Base-by-base conservation (phyloP, 352 stramenopile species). In the Phytophthora brassicae region DNA sequence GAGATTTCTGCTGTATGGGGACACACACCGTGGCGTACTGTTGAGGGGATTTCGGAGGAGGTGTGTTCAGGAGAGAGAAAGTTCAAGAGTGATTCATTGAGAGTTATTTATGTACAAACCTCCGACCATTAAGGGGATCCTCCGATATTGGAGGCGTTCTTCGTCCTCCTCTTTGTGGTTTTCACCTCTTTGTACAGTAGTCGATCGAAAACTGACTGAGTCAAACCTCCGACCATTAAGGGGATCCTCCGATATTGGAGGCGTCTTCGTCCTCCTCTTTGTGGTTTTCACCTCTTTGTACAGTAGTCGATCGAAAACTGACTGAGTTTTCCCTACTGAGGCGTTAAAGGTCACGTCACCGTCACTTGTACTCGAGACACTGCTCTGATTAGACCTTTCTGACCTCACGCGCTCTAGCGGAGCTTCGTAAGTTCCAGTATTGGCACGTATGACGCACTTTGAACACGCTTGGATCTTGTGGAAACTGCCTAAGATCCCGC, bases 381-480 rank as follows among this genome's bases (percentile, higher is more conserved):
- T 68, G 29, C 64, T 60, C 29, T 65, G 51, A 24, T 64, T 36
- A 14, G 51, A 64, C n/a, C 50, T 43, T 36, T 64, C 41, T 17
- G 59, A 72, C 28, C 58, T 45, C 31, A 56, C 52, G 38, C 59
- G 64, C 17, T 68, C 50, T 4, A 29, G 52, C 38, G 59, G 64
- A 24, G 47, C 31, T 5, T 68, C 64, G 35, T 61, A 68, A 22
- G 52, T 38, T 7, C 67, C 59, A 0, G 62, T 68, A 47, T 80
- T 78, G 19, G 74, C 74, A 8, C 52, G 55, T 17, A 70, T 66
- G 47, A 83, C 71, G 57, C 74, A 83, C 12, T 66, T 68, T 11
- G 65, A 78, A 54, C 74, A 83, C 9, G 64, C 55, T 7, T 62
- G 56, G n/a, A 83, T 56, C 53, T 83, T 83, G 24, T 62, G 48